phyloP scores from a whole-genome alignment of 345 rosid species.

The Aquilaria malaccensis region DNA sequence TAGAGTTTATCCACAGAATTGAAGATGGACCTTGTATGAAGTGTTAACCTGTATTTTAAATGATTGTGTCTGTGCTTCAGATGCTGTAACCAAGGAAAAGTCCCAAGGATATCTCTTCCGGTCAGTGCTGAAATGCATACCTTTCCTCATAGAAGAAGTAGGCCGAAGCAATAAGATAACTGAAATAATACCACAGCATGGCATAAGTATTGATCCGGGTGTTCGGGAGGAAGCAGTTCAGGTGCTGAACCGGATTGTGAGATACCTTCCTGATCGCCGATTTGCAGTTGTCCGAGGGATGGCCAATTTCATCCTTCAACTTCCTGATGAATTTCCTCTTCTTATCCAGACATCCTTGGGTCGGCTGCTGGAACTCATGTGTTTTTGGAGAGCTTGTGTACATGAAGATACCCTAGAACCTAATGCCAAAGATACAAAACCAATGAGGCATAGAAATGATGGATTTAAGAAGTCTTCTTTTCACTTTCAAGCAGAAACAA shows the following conservation, averaged over 20 bases:
- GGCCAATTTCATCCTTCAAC: conserved; percentile 81
- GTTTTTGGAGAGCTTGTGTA: conserved; percentile 89
- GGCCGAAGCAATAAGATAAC: conserved; percentile 89
- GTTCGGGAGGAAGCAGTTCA: conserved; percentile 96
- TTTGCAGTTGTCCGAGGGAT: conserved; percentile 93
- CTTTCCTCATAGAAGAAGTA: conserved; percentile 86
- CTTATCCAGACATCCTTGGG: conserved; percentile 86
- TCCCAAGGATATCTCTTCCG: conserved; percentile 84
- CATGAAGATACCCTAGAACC: conserved; percentile 48
- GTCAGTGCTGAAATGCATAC: conserved; percentile 89
- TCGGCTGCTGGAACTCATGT: conserved; percentile 88
- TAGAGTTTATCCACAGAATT: too few species aligned
- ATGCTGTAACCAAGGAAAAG: conserved; percentile 91
- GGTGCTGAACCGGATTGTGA: conserved; percentile 81
- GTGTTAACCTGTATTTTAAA: neutral
- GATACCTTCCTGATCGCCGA: conserved; percentile 79
- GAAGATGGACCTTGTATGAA: neutral
- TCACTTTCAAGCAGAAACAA: conserved; percentile 51
- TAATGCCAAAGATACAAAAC: conserved; percentile 36
- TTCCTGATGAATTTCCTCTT: conserved; percentile 93
- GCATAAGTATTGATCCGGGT: conserved; percentile 90
- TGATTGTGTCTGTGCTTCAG: conserved; percentile 24
- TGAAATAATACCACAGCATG: conserved; percentile 94
- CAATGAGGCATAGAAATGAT: conserved; percentile 35
- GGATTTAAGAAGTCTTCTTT: conserved; percentile 60